Evolutionary conservation across 345 rosid genomes (phyloP), one percentile per base, ranked within the genome.

Genomic region (Cochlearia excelsa): DNA sequence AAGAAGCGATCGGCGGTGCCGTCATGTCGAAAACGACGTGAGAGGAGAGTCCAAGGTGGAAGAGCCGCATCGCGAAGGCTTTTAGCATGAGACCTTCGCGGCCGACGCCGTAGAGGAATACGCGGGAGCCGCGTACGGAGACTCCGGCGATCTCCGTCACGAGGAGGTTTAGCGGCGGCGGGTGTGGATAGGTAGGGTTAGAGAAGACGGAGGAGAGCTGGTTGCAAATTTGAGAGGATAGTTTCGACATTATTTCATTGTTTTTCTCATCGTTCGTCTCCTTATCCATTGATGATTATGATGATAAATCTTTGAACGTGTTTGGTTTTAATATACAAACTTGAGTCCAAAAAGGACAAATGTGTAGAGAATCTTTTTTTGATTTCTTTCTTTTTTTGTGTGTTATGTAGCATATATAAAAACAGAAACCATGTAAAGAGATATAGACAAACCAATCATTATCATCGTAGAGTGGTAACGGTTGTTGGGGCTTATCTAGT

Each of bases 11-110:
- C 0, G 95, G 89, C 2, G 93, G 95, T 52, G 98, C 81, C 16
- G 88, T 83, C 88, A 88, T 75, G 81, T 86, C 93, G 73, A 82
- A 82, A 65, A 92, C 85, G 4, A 80, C 27, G 81, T 86, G 90
- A 56, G 90, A 59, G 27, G 95, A 70, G 68, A 88, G 79, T 39
- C 95, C 96, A 34, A 88, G 79, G 69, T 86, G 98, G 61, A 80
- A 73, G 6, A 88, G 84, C 40, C 96, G 84, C 96, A 86, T 91
- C 71, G 95, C 84, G 0, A 92, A 78, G 59, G 82, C 93, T 61
- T 79, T 88, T 16, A 88, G 80, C 98, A 84, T 88, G 6, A 88
- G 87, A 1, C 96, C 95, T 60, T 86, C 96, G 7, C 95, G 81
- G 4, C 96, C 96, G 0, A 86, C 96, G 1, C 95, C 95, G 62